A percentile compares a stretch with the other conserved stretches of the same genome.
These are phyloP conservation scores for Aspergillus coremiiformis DNA, from an alignment of 495 filamentous ascomycete genomes.

Conservation along the genomic window DNA sequence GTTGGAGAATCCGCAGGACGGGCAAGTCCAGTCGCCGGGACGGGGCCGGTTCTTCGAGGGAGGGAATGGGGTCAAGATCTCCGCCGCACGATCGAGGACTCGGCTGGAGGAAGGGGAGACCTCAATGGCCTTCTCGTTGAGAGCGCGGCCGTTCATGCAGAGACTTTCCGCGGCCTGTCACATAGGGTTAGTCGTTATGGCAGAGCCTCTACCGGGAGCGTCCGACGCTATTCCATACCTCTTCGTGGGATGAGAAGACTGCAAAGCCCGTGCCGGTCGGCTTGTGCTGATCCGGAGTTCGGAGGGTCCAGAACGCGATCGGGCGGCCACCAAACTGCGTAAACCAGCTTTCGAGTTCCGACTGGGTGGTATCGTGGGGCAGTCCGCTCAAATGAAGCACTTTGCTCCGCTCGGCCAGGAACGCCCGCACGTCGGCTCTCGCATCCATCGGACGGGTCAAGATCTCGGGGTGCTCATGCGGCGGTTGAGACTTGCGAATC, in stretches of 20 bases:
- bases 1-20: conserved; percentile 73
- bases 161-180: conserved; percentile 84
- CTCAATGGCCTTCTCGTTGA: conserved; percentile 98
- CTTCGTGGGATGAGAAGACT: conserved; percentile 97
- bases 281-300: conserved; percentile 97
- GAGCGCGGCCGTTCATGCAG: conserved; percentile 96
- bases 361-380: conserved; percentile 96
- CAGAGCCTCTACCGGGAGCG: not conserved
- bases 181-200: not conserved
- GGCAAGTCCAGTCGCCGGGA: conserved; percentile 98
- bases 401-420: conserved; percentile 91
- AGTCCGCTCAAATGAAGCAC: conserved; percentile 95
- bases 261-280: conserved; percentile 96
- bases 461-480: conserved; percentile 88
- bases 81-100: conserved; percentile 88
- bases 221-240: conserved; percentile 55
- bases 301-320: conserved; percentile 98
- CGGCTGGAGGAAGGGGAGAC: conserved; percentile 94
- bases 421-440: conserved; percentile 91
- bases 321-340: conserved; percentile 96
- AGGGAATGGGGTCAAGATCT: conserved; percentile 93
- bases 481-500: conserved; percentile 90
- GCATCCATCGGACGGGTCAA: conserved; percentile 94
- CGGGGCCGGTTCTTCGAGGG: conserved; percentile 97
- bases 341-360: conserved; percentile 97